Conservation (phyloP, 441 rosid species). For the Geranium incanum region DNA sequence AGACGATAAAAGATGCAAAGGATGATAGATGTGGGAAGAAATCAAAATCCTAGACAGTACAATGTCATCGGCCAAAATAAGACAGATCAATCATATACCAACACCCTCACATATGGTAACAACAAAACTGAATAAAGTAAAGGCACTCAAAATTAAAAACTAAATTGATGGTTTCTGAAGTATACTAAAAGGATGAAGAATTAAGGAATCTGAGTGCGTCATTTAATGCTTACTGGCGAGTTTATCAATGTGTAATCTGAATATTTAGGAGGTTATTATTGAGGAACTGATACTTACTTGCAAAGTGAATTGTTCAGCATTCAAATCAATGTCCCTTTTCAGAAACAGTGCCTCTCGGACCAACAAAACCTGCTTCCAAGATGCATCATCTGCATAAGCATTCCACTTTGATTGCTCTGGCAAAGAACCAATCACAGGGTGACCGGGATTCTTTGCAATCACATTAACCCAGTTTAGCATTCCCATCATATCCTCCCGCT, state of each 20-base stretch:
- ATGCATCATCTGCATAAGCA: constrained; percentile 42
- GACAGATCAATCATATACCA: background rate
- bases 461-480: constrained; percentile 56
- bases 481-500: constrained; percentile 27
- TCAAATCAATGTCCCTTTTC: constrained; percentile 32
- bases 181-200: too few relatives aligned
- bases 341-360: constrained; percentile 41
- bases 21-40: background rate
- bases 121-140: background rate
- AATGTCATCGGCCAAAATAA: background rate
- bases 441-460: constrained; percentile 59
- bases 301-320: constrained; percentile 25
- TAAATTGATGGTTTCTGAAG: background rate
- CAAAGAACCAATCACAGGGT: constrained; percentile 20
- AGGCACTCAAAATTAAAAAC: background rate
- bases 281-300: constrained; percentile 40
- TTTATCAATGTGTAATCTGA: background rate
- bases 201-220: background rate
- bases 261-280: background rate
- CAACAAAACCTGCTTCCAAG: constrained; percentile 68
- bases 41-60: background rate
- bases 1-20: background rate
- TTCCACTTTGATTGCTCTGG: constrained; percentile 68
- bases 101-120: background rate
- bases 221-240: background rate